A percentile compares a stretch with the other conserved stretches of the same genome.
Conservation (phyloP, 331 rosid species). For the Pyracantha coccinea region DNA sequence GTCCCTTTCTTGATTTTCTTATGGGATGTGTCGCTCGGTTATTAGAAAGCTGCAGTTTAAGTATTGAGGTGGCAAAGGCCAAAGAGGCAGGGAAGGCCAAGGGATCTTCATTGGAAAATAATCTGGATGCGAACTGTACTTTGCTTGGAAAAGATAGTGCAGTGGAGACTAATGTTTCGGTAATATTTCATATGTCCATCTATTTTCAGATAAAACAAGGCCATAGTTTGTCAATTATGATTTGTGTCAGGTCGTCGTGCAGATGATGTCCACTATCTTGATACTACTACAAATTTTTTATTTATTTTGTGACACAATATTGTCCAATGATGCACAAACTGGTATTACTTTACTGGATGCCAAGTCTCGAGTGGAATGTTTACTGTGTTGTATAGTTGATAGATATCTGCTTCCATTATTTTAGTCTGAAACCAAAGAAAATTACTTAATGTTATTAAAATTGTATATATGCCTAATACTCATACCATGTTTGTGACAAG, state of each 20-base stretch:
- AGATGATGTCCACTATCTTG: neutral
- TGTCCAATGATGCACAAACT: neutral
- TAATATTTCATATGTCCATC: slow-evolving; percentile 19
- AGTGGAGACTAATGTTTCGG: slow-evolving; percentile 31
- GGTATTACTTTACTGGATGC: neutral
- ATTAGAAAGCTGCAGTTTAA: slow-evolving; percentile 63
- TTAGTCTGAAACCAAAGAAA: too few species aligned
- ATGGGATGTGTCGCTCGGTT: slow-evolving; percentile 84
- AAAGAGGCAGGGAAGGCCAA: slow-evolving; percentile 9
- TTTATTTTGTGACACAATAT: neutral
- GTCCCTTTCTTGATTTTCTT: slow-evolving; percentile 70
- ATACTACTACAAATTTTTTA: neutral
- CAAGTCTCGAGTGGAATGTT: neutral
- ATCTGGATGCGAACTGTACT: slow-evolving; percentile 2
- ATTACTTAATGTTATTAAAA: too few species aligned
- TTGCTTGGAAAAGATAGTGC: slow-evolving; percentile 22
- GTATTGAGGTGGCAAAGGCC: slow-evolving; percentile 38
- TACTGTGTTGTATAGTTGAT: neutral
- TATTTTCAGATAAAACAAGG: neutral
- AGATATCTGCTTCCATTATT: neutral
- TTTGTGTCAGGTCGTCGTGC: neutral
- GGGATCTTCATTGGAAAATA: slow-evolving; percentile 19
- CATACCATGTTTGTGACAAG: too few species aligned
- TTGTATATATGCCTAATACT: too few species aligned
- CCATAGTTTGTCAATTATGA: neutral